Evolutionary conservation across 1,139 yeast species (phyloP).

Genomic region (Yamadazyma dendronema): DNA sequence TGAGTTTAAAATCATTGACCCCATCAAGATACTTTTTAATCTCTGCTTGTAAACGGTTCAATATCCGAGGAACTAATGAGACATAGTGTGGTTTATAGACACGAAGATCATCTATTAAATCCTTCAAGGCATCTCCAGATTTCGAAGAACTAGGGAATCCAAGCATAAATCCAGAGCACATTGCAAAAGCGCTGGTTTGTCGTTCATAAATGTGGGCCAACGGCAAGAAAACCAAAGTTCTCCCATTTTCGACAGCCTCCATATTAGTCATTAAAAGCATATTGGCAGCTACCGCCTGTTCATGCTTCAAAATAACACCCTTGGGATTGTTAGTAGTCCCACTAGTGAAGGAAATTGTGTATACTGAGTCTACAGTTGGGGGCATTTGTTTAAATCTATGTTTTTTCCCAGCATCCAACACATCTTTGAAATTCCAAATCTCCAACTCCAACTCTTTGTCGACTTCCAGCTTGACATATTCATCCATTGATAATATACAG

Average conservation of each 20-base stretch:
- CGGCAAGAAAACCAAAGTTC: constrained; percentile 29
- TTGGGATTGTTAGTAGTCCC: constrained; percentile 66
- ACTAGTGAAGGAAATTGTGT: constrained; percentile 70
- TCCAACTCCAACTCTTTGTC: constrained; percentile 20
- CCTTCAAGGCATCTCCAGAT: constrained; percentile 14
- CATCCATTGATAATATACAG: constrained; percentile 33
- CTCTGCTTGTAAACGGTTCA: constrained; percentile 36
- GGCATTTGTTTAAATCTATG: constrained; percentile 43
- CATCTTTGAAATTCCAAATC: constrained; percentile 45
- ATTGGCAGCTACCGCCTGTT: constrained; percentile 46
- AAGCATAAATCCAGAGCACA: constrained; percentile 34
- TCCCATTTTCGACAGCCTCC: constrained; percentile 17
- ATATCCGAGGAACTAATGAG: constrained; percentile 33
- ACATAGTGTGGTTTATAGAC: constrained; percentile 32
- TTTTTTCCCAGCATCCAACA: constrained; percentile 48
- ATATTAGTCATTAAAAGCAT: constrained; percentile 19
- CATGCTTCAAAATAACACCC: constrained; percentile 61
- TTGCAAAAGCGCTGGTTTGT: constrained; percentile 30
- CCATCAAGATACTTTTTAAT: constrained; percentile 33
- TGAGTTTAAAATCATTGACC: constrained; percentile 14
- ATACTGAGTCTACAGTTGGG: constrained; percentile 51
- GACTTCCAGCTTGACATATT: constrained; percentile 13
- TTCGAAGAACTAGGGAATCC: constrained; percentile 39
- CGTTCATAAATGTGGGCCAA: constrained; percentile 39
- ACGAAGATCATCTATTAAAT: constrained; percentile 27